phyloP scores from a whole-genome alignment of 2,329 filamentous ascomycete genomes.

The Ophiostoma triangulosporum region DNA sequence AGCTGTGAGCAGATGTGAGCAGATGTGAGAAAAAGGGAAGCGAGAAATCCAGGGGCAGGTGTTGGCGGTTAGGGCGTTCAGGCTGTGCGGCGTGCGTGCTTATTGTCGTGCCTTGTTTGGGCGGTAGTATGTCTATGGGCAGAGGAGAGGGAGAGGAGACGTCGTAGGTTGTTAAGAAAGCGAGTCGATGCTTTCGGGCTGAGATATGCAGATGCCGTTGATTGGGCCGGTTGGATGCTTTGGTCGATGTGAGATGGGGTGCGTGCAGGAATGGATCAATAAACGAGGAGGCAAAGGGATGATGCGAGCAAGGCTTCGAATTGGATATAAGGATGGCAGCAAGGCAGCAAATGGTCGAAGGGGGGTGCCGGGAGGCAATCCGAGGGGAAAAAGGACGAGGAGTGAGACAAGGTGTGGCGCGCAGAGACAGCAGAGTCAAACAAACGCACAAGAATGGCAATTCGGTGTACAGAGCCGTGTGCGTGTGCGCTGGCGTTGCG shows the following conservation, averaged over 20 bases:
- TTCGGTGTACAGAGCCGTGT: no score
- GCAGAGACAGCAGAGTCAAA: not conserved
- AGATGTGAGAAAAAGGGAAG: not conserved
- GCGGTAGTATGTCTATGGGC: no score
- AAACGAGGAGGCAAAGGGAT: not conserved
- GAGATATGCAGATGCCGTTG: slow-evolving; percentile 7
- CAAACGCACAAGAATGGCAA: no score
- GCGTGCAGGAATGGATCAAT: not conserved
- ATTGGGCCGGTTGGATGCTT: slow-evolving; percentile 5
- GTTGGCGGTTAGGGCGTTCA: no score
- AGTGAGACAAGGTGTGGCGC: not conserved
- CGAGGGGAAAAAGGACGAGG: not conserved
- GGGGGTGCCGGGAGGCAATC: not conserved
- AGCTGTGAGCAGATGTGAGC: no score
- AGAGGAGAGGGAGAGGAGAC: slow-evolving; percentile 1
- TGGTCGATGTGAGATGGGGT: slow-evolving; percentile 3
- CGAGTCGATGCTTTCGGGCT: slow-evolving; percentile 3
- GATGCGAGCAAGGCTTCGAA: not conserved
- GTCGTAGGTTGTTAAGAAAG: no score
- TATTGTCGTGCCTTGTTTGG: no score
- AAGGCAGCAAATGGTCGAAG: not conserved
- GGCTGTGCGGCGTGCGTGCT: no score
- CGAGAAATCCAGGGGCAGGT: not conserved
- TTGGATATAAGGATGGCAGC: no score
- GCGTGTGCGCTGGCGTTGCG: no score